These are phyloP conservation scores for Zangia roseola DNA, from an alignment of 768 basidiomycete species.

Conservation along the genomic window DNA sequence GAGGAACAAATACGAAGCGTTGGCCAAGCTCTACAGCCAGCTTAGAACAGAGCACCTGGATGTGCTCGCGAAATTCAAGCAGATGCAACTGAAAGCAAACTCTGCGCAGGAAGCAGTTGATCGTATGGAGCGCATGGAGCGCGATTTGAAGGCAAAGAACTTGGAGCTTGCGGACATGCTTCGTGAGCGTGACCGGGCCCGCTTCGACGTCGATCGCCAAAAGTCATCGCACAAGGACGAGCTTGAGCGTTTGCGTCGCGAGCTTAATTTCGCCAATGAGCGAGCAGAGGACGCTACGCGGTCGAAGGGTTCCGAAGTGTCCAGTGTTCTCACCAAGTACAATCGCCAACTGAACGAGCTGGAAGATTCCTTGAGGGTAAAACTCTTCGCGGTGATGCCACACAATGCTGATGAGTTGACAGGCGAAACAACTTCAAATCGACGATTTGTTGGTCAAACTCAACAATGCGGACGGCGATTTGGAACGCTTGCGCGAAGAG, in stretches of 20 bases:
- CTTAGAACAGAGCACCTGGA: slow-evolving; percentile 96
- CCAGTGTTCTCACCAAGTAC: slow-evolving; percentile 84
- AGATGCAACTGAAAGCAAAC: slow-evolving; percentile 95
- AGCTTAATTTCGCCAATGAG: slow-evolving; percentile 93
- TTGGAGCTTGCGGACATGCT: slow-evolving; percentile 99
- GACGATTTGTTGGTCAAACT: slow-evolving; percentile 87
- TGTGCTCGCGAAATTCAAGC: slow-evolving; percentile 95
- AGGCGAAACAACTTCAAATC: slow-evolving; percentile 96
- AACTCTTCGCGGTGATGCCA: slow-evolving; percentile 19
- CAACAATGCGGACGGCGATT: slow-evolving; percentile 67
- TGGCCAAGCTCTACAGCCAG: slow-evolving; percentile 98
- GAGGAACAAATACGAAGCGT: slow-evolving; percentile 98
- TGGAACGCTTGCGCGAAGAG: slow-evolving; percentile 86
- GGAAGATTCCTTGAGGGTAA: slow-evolving; percentile 90
- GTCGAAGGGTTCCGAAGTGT: slow-evolving; percentile 91
- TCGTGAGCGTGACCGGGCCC: slow-evolving; percentile 90
- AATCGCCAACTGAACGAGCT: slow-evolving; percentile 94
- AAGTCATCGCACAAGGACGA: slow-evolving; percentile 96
- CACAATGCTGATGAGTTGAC: slow-evolving; percentile 16
- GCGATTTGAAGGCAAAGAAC: slow-evolving; percentile 98
- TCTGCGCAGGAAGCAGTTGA: slow-evolving; percentile 98
- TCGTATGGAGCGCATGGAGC: slow-evolving; percentile 98
- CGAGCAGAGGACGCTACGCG: slow-evolving; percentile 93
- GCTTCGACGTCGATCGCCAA: slow-evolving; percentile 92
- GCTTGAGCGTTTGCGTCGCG: slow-evolving; percentile 85